Evolutionary conservation across 306 rosid species (phyloP).

Genomic region (Potentilla sterilis): DNA sequence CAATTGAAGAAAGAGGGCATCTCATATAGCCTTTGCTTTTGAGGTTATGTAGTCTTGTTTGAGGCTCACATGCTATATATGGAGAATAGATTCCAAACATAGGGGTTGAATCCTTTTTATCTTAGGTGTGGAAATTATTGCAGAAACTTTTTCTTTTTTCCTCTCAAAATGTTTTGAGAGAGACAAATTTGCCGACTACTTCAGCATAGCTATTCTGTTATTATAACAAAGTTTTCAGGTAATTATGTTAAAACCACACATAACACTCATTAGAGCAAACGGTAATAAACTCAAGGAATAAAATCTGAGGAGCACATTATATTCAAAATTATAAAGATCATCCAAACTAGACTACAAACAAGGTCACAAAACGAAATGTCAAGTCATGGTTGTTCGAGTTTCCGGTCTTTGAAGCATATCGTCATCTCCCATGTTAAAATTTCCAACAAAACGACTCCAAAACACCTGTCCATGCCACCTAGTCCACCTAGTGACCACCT

Average conservation of each 20-base stretch:
- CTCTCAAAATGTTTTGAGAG: background rate
- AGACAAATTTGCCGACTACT: background rate
- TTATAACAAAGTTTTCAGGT: background rate
- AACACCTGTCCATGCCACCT: too few species aligned
- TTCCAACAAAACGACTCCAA: too few species aligned
- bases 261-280: too few species aligned
- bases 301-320: too few species aligned
- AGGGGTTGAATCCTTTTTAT: background rate
- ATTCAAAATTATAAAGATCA: background rate
- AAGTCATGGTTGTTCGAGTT: too few species aligned
- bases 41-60: background rate
- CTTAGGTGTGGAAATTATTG: background rate
- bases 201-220: background rate
- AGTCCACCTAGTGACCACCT: too few species aligned
- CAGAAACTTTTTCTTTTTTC: background rate
- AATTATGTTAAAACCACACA: too few species aligned
- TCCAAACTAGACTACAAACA: background rate
- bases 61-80: background rate
- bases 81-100: background rate
- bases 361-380: too few species aligned
- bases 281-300: too few species aligned
- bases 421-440: too few species aligned
- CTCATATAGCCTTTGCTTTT: background rate
- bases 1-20: background rate
- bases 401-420: too few species aligned